These are phyloP conservation scores for Phytophthora idaei DNA, from an alignment of 352 stramenopile genomes.

Conservation along the genomic window DNA sequence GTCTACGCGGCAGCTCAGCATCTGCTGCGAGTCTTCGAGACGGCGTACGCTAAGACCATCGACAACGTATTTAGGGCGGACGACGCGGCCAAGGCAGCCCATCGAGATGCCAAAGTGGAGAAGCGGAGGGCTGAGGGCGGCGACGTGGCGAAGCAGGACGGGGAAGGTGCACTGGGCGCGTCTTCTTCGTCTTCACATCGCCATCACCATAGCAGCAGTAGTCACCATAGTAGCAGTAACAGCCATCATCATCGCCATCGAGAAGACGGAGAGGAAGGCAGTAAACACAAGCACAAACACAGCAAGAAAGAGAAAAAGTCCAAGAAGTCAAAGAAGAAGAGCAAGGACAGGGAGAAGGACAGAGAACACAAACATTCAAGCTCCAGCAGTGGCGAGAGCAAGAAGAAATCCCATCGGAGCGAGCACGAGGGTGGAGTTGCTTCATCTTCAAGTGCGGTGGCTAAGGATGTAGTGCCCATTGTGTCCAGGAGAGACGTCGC, in stretches of 20 bases:
- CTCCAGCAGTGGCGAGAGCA: slow-evolving; percentile 39
- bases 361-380: slow-evolving; percentile 43
- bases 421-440: slow-evolving; percentile 13
- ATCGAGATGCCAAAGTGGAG: slow-evolving; percentile 41
- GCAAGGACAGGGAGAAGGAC: slow-evolving; percentile 70
- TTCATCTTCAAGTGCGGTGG: slow-evolving; percentile 6
- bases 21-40: slow-evolving; percentile 83
- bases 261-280: slow-evolving; percentile 40
- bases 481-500: slow-evolving; percentile 3
- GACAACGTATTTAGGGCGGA: slow-evolving; percentile 62
- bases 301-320: slow-evolving; percentile 74
- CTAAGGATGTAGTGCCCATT: slow-evolving; percentile 3
- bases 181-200: slow-evolving; percentile 23
- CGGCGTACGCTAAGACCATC: slow-evolving; percentile 74
- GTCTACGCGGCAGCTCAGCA: slow-evolving; percentile 84
- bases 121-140: slow-evolving; percentile 18
- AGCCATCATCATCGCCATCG: slow-evolving; percentile 16
- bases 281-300: slow-evolving; percentile 63
- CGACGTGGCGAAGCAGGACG: slow-evolving; percentile 2
- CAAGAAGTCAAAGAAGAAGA: slow-evolving; percentile 80
- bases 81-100: slow-evolving; percentile 34
- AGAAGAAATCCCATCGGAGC: slow-evolving; percentile 53
- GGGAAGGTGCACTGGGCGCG: slow-evolving; percentile 6
- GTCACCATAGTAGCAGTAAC: slow-evolving; percentile 19
- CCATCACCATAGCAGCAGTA: slow-evolving; percentile 23